A percentile compares a stretch with the other conserved stretches of the same genome.
These are phyloP conservation scores for Aspergillus piperis DNA, from an alignment of 2,329 filamentous ascomycete genomes.

Conservation along the genomic window DNA sequence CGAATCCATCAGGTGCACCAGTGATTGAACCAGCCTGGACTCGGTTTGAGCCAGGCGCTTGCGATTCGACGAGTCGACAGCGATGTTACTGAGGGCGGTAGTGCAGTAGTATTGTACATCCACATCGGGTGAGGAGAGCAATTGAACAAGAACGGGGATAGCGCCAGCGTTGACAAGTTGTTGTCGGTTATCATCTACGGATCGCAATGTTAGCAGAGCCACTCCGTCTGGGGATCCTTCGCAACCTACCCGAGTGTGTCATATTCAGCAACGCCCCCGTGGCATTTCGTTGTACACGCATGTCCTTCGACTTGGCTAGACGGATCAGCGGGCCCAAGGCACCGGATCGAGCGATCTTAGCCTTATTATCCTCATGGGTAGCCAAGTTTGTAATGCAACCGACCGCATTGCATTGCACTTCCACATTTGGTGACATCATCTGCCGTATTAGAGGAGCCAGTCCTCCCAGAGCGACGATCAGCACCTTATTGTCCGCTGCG, in stretches of 20 bases:
- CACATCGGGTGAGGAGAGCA: constrained; percentile 88
- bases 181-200: constrained; percentile 88
- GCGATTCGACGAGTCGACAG: constrained; percentile 87
- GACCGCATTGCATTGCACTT: constrained; percentile 98
- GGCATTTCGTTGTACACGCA: constrained; percentile 96
- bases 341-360: constrained; percentile 94
- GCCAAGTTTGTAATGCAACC: constrained; percentile 98
- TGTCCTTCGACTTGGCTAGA: constrained; percentile 94
- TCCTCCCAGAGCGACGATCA: constrained; percentile 90
- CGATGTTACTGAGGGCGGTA: constrained; percentile 96
- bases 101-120: constrained; percentile 99
- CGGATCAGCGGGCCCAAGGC: constrained; percentile 87
- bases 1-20: constrained; percentile 96
- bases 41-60: constrained; percentile 90
- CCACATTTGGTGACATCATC: constrained; percentile 97
- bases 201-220: constrained; percentile 23
- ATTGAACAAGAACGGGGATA: constrained; percentile 94
- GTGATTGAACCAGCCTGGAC: constrained; percentile 84
- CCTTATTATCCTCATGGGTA: constrained; percentile 98
- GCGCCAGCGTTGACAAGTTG: constrained; percentile 96
- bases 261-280: constrained; percentile 96
- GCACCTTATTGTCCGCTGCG: constrained; percentile 95
- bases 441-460: constrained; percentile 90
- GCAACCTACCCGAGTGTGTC: constrained; percentile 85
- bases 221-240: not conserved